Evolutionary conservation across 2,329 filamentous ascomycete genomes (phyloP).

Genomic region (Arthrobotrys iridis): DNA sequence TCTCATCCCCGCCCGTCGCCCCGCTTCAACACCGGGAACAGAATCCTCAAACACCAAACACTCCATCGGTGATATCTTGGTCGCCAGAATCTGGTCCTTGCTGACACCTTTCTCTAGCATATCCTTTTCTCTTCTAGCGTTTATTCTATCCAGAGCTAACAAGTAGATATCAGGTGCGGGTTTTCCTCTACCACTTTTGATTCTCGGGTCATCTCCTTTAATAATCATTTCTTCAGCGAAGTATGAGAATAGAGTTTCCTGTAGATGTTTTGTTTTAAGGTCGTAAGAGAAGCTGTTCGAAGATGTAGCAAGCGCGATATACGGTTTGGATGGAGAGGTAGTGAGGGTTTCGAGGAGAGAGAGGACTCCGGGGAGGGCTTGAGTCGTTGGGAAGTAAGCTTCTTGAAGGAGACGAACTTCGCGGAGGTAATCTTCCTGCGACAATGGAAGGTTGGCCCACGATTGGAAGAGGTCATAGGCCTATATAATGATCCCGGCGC

Average conservation of each 20-base stretch:
- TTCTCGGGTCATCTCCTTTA: slow-evolving; percentile 83
- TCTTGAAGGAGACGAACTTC: slow-evolving; percentile 73
- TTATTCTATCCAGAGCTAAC: slow-evolving; percentile 84
- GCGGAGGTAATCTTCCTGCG: slow-evolving; percentile 72
- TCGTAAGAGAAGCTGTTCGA: slow-evolving; percentile 76
- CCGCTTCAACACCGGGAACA: slow-evolving; percentile 90
- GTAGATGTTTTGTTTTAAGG: slow-evolving; percentile 76
- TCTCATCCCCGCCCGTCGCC: slow-evolving; percentile 90
- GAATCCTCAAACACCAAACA: slow-evolving; percentile 97
- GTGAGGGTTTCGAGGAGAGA: slow-evolving; percentile 72
- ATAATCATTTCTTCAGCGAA: slow-evolving; percentile 79
- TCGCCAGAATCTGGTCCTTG: slow-evolving; percentile 45
- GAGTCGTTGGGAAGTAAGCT: slow-evolving; percentile 76
- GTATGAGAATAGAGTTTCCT: slow-evolving; percentile 68
- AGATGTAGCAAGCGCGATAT: slow-evolving; percentile 83
- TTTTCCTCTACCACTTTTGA: slow-evolving; percentile 84
- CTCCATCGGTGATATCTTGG: slow-evolving; percentile 78
- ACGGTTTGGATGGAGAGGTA: slow-evolving; percentile 65
- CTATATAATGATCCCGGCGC: slow-evolving; percentile 59
- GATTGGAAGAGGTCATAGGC: slow-evolving; percentile 73
- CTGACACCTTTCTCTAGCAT: slow-evolving; percentile 41
- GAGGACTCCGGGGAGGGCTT: slow-evolving; percentile 80
- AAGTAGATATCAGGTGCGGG: slow-evolving; percentile 94
- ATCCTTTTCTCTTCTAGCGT: slow-evolving; percentile 67
- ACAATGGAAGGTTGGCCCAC: slow-evolving; percentile 87